Evolutionary conservation across 2,329 filamentous ascomycete genomes (phyloP).

Genomic region (Venturia carpophila): DNA sequence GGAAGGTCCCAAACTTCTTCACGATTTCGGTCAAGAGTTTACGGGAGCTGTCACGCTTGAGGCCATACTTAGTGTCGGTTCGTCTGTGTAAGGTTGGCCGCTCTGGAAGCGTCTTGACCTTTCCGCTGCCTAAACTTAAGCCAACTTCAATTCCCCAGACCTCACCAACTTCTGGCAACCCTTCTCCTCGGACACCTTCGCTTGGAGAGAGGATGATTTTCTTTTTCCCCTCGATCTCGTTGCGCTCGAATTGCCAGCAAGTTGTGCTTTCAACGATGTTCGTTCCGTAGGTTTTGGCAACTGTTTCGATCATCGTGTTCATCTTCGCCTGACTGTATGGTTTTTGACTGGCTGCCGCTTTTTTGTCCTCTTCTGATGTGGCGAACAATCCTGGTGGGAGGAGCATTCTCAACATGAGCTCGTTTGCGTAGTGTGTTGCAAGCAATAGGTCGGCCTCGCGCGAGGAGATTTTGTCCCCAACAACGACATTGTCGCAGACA

Average conservation of each 20-base stretch:
- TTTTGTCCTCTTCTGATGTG: conserved; percentile 83
- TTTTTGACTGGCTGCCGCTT: conserved; percentile 73
- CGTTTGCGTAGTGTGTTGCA: conserved; percentile 91
- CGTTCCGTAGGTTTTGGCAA: conserved; percentile 83
- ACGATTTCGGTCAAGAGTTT: conserved; percentile 89
- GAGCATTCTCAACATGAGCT: conserved; percentile 85
- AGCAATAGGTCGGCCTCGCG: conserved; percentile 79
- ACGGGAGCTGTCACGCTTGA: conserved; percentile 90
- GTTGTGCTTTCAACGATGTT: conserved; percentile 96
- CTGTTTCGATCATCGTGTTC: conserved; percentile 78
- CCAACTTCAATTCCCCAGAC: conserved; percentile 98
- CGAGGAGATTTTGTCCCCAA: conserved; percentile 61
- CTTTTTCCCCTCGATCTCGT: conserved; percentile 96
- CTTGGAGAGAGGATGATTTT: conserved; percentile 89
- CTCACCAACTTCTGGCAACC: conserved; percentile 78
- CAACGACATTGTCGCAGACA: conserved; percentile 84
- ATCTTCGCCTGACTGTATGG: conserved; percentile 80
- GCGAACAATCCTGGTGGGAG: conserved; percentile 81
- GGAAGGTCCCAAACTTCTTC: conserved; percentile 96
- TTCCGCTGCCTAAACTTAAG: conserved; percentile 81
- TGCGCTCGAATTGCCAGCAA: conserved; percentile 90
- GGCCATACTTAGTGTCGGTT: conserved; percentile 80
- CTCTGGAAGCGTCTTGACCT: conserved; percentile 86
- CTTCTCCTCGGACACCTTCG: conserved; percentile 86
- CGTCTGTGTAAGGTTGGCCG: conserved; percentile 88